These are phyloP conservation scores for Lyophyllum atratum DNA, from an alignment of 768 basidiomycete species.

Conservation along the genomic window DNA sequence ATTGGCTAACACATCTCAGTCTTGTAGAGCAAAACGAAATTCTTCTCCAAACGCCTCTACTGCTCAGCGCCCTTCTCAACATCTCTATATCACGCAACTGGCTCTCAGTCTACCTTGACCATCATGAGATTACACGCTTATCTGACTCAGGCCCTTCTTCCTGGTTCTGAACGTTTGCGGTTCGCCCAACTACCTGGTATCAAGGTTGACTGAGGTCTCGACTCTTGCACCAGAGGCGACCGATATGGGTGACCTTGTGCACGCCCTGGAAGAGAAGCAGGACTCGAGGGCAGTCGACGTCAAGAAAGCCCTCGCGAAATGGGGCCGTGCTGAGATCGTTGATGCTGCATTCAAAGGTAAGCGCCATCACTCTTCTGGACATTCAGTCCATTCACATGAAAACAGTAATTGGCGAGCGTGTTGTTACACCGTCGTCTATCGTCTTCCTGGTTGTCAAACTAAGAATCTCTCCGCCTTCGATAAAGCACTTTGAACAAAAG, in stretches of 20 bases:
- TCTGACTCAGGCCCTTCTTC: slow-evolving; percentile 81
- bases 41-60: slow-evolving; percentile 68
- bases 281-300: slow-evolving; percentile 53
- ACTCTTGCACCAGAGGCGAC: slow-evolving; percentile 34
- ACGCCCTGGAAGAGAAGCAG: slow-evolving; percentile 49
- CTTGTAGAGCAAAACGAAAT: slow-evolving; percentile 69
- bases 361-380: slow-evolving; percentile 9
- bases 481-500: slow-evolving; percentile 30
- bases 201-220: slow-evolving; percentile 49
- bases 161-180: slow-evolving; percentile 45
- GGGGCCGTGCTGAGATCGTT: slow-evolving; percentile 79
- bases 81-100: slow-evolving; percentile 87
- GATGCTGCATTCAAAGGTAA: slow-evolving; percentile 86
- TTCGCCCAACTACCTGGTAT: slow-evolving; percentile 84
- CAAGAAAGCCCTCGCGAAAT: slow-evolving; percentile 65
- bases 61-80: slow-evolving; percentile 80
- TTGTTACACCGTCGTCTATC: slow-evolving; percentile 86
- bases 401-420: slow-evolving; percentile 86
- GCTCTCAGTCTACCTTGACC: slow-evolving; percentile 76
- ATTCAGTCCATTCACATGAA: not conserved
- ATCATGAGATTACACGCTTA: slow-evolving; percentile 84
- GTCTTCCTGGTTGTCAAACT: slow-evolving; percentile 86
- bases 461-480: slow-evolving; percentile 62
- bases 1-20: not conserved
- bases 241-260: slow-evolving; percentile 48